Evolutionary conservation across 2,329 filamentous ascomycete species (phyloP).

Genomic region (Trichoderma sp.): DNA sequence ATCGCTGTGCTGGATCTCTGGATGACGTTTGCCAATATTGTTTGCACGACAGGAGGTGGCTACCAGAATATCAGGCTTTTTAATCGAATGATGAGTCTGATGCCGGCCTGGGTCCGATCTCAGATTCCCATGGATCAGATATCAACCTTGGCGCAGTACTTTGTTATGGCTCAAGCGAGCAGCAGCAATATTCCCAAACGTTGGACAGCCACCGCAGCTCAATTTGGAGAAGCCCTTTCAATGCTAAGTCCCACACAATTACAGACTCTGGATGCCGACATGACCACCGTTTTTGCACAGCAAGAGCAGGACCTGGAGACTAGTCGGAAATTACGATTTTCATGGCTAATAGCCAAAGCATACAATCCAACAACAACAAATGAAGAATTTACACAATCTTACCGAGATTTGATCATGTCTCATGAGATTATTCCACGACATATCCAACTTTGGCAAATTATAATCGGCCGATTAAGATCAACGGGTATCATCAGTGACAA

Average conservation of each 20-base stretch:
- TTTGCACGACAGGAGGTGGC: slow-evolving; percentile 19
- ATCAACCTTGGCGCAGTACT: slow-evolving; percentile 15
- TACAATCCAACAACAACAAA: slow-evolving; percentile 21
- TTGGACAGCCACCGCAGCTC: slow-evolving; percentile 24
- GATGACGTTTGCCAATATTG: slow-evolving; percentile 20
- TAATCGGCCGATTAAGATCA: slow-evolving; percentile 22
- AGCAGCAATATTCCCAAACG: slow-evolving; percentile 21
- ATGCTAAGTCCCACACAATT: slow-evolving; percentile 19
- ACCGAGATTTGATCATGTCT: not conserved
- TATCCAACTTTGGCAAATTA: slow-evolving; percentile 28
- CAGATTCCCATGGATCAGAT: slow-evolving; percentile 22
- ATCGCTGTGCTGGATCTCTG: slow-evolving; percentile 23
- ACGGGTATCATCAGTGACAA: slow-evolving; percentile 9
- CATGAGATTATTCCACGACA: slow-evolving; percentile 7
- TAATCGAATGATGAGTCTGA: slow-evolving; percentile 20
- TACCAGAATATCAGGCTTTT: slow-evolving; percentile 26
- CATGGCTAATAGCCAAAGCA: slow-evolving; percentile 28
- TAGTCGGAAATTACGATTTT: slow-evolving; percentile 21
- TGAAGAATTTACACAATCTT: slow-evolving; percentile 21
- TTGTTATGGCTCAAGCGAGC: slow-evolving; percentile 25
- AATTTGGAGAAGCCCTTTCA: slow-evolving; percentile 23
- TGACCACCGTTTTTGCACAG: slow-evolving; percentile 21
- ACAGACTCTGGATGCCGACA: slow-evolving; percentile 15
- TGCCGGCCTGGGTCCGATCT: slow-evolving; percentile 23
- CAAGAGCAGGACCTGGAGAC: slow-evolving; percentile 16